Percentiles rank a stretch among this genome's conserved stretches.
Conservation (phyloP, 257 asterid species). For the Ophiorrhiza pumila region DNA sequence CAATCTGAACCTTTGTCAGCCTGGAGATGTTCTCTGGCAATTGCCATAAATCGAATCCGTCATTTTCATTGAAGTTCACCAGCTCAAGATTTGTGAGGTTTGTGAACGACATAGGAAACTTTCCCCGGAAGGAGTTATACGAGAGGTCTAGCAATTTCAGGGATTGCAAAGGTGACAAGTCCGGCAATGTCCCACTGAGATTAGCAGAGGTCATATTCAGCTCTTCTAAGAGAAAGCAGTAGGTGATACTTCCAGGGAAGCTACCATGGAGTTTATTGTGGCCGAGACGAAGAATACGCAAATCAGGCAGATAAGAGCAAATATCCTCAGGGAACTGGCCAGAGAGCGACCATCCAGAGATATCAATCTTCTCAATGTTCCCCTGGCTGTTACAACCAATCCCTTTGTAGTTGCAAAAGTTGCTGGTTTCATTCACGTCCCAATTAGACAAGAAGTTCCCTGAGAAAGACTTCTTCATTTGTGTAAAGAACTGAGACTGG, state of each 20-base stretch:
- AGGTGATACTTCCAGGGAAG: conserved; percentile 52
- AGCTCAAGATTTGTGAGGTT: conserved; percentile 63
- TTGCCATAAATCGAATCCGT: conserved; percentile 45
- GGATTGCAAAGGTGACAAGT: conserved; percentile 50
- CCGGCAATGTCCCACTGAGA: conserved; percentile 60
- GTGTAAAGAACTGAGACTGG: conserved; percentile 48
- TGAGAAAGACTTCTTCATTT: conserved; percentile 32
- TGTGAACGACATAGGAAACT: conserved; percentile 63
- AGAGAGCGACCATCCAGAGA: conserved; percentile 58
- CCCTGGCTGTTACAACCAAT: conserved; percentile 51
- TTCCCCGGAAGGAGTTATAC: conserved; percentile 50
- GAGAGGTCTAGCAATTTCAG: conserved; percentile 65
- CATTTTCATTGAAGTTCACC: conserved; percentile 59
- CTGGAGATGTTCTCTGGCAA: conserved; percentile 48
- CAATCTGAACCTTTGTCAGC: conserved; percentile 37
- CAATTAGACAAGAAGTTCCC: conserved; percentile 55
- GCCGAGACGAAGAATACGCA: conserved; percentile 51
- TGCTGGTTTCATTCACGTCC: conserved; percentile 28
- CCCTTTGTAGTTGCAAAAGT: conserved; percentile 54
- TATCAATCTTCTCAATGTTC: conserved; percentile 45
- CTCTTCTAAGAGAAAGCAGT: conserved; percentile 54
- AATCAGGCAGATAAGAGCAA: conserved; percentile 58
- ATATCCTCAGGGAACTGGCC: conserved; percentile 57
- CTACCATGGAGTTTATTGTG: conserved; percentile 43
- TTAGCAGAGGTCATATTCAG: conserved; percentile 41